Evolutionary conservation across 768 basidiomycete species (phyloP), one percentile per base, ranked within the genome.

Genomic region (Lactifluus pinguis): DNA sequence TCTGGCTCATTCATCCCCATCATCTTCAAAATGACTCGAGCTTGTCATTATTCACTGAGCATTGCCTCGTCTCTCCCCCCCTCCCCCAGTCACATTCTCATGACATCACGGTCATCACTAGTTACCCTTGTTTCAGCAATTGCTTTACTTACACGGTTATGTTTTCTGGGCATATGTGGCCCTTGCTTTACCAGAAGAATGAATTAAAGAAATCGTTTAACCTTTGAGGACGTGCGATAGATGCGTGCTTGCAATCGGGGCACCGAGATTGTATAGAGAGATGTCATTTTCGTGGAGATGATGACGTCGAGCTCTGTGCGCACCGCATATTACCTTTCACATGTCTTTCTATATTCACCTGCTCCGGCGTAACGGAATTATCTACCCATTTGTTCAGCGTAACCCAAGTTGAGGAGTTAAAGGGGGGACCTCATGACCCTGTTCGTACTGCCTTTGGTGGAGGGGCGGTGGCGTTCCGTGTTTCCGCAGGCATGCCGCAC

Each of bases 41-140:
- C 49, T 56, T 56, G 36, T 41, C 44, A 57, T 39, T 25, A 11
- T 56, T 51, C 42, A 13, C 45, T 39, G 25, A 44, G 19, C 55
- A n/a, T 57, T 36, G 42, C 29, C 32, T 36, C n/a, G 21, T 21
- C 30, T 38, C 36, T n/a, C 36, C 10, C 21, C n/a, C 25, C 25
- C 25, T 11, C 13, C 34, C 34, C 34, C 34, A 38, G 3, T 41
- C 19, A 52, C 51, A 8, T 42, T 21, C 21, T 61, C 44, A 61
- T 56, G 60, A 61, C 49, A 29, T 57, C 39, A 62, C 51, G 51
- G 29, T 53, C 53, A 32, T 21, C 13, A 44, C 14, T 29, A 49
- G 47, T 47, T 47, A 54, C 49, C 19, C 36, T 52, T 39, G 8
- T n/a, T 25, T 14, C 49, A 48, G 55, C 15, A 58, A 29, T 53